Conservation (phyloP, 108 stramenopile species). For the Hondaea fermentalgiana region DNA sequence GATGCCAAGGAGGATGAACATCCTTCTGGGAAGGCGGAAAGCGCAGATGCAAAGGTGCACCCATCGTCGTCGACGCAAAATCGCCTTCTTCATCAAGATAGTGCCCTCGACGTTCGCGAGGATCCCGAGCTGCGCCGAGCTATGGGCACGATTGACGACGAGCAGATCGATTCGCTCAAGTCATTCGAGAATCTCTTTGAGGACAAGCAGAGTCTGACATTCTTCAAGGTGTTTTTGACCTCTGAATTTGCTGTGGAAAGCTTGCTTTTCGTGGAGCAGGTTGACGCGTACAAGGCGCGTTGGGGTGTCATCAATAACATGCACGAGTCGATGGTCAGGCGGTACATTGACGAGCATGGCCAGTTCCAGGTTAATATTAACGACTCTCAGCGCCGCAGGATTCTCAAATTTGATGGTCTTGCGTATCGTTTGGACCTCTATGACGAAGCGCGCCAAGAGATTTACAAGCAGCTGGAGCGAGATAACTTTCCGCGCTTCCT, state of each 20-base stretch:
- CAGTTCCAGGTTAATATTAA: background rate
- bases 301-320: background rate
- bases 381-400: background rate
- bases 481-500: background rate
- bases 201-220: background rate
- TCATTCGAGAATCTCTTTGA: background rate
- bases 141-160: background rate
- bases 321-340: background rate
- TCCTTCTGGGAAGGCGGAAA: background rate
- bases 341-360: background rate
- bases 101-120: background rate
- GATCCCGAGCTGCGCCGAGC: background rate
- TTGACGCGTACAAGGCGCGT: background rate
- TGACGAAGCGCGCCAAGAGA: background rate
- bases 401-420: background rate
- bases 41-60: background rate
- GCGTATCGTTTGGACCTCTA: background rate
- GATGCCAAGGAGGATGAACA: background rate
- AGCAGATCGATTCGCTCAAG: background rate
- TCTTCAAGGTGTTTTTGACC: background rate
- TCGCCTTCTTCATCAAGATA: background rate
- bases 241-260: background rate
- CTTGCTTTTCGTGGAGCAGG: background rate
- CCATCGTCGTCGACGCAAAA: background rate
- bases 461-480: constrained; percentile 4